These are phyloP conservation scores for Tulasnella sp. DNA, from an alignment of 768 basidiomycete genomes.

Conservation along the genomic window DNA sequence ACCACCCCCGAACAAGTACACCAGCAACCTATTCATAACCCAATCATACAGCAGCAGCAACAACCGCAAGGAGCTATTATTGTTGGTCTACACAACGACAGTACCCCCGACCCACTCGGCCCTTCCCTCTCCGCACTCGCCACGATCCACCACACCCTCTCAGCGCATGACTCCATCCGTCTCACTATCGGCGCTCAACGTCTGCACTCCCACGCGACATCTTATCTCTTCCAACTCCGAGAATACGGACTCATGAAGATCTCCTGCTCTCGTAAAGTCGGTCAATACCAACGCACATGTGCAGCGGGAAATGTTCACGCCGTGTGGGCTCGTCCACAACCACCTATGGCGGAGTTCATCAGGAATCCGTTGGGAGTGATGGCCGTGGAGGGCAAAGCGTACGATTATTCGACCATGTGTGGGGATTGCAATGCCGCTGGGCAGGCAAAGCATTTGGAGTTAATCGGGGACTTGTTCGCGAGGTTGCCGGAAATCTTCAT, in stretches of 20 bases:
- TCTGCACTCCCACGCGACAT: neutral
- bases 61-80: neutral
- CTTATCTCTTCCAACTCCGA: slow-evolving; percentile 10
- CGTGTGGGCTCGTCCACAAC: slow-evolving; percentile 7
- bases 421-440: slow-evolving; percentile 12
- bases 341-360: slow-evolving; percentile 1
- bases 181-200: neutral
- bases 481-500: slow-evolving; percentile 4
- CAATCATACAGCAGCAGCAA: neutral
- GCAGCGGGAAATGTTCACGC: slow-evolving; percentile 7
- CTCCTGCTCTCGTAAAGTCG: slow-evolving; percentile 3
- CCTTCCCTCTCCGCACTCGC: neutral
- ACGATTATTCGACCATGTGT: slow-evolving; percentile 8
- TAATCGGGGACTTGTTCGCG: neutral
- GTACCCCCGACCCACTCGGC: neutral
- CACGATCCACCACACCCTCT: slow-evolving; percentile 1
- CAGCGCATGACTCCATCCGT: neutral
- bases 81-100: too few relatives aligned
- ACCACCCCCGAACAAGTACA: too few relatives aligned
- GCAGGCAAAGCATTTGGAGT: slow-evolving; percentile 8
- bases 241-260: slow-evolving; percentile 13
- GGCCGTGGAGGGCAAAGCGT: slow-evolving; percentile 11
- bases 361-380: slow-evolving; percentile 7
- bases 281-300: slow-evolving; percentile 4
- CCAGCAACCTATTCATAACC: neutral